Conservation (phyloP, 352 stramenopile species). For the Globisporangium solare region DNA sequence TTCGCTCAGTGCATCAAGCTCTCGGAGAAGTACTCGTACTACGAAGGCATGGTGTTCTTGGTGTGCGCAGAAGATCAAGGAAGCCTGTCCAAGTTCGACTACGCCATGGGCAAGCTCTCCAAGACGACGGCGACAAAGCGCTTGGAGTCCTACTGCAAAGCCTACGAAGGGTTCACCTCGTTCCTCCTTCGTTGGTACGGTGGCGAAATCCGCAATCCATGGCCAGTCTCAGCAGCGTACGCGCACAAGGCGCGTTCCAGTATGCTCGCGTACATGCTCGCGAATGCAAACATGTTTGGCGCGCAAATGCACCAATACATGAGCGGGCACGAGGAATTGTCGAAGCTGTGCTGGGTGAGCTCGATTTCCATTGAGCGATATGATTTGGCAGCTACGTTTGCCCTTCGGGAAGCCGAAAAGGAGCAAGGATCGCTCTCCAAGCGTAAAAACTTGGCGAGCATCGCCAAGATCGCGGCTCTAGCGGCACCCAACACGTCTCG, state of each 20-base stretch:
- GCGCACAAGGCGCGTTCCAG: constrained; percentile 16
- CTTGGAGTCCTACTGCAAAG: constrained; percentile 60
- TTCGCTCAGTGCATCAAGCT: constrained; percentile 55
- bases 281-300: constrained; percentile 57
- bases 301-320: constrained; percentile 60
- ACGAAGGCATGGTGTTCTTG: constrained; percentile 80
- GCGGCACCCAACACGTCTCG: constrained; percentile 36
- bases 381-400: constrained; percentile 45
- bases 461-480: constrained; percentile 74
- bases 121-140: constrained; percentile 54
- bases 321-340: constrained; percentile 46
- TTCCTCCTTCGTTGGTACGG: constrained; percentile 81
- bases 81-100: constrained; percentile 64
- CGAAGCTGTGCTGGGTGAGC: constrained; percentile 62
- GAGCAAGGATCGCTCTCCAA: constrained; percentile 51
- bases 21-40: constrained; percentile 72
- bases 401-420: constrained; percentile 45
- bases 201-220: constrained; percentile 67
- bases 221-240: constrained; percentile 25
- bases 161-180: constrained; percentile 44
- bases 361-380: constrained; percentile 61
- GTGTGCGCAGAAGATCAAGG: constrained; percentile 53
- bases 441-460: constrained; percentile 75
- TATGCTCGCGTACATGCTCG: constrained; percentile 64
- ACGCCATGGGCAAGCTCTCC: constrained; percentile 48